phyloP scores from a whole-genome alignment of 169 alveolate genomes.

The Toxoplasma gondii region DNA sequence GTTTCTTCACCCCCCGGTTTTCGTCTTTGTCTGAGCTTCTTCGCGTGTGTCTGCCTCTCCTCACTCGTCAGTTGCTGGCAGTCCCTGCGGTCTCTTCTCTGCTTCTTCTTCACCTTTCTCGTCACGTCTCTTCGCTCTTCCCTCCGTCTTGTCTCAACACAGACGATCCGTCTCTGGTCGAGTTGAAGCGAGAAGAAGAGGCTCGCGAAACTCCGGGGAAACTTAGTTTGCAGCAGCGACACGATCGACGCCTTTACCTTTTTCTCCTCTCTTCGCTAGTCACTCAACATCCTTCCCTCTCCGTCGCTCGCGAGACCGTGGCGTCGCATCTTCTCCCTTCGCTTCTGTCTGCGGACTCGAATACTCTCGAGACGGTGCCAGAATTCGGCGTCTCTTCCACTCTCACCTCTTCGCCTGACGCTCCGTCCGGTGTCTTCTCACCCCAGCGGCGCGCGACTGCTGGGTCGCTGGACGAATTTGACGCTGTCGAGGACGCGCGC shows the following conservation, averaged over 20 bases:
- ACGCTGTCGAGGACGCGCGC: background rate
- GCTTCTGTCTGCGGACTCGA: background rate
- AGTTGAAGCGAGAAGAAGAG: background rate
- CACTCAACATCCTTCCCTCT: background rate
- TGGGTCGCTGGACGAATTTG: background rate
- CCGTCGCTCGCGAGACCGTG: background rate
- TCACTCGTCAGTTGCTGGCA: background rate
- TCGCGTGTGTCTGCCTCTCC: background rate
- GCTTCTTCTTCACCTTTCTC: background rate
- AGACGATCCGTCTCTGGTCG: background rate
- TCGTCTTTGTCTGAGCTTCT: background rate
- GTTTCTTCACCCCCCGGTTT: background rate
- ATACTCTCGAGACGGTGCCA: background rate
- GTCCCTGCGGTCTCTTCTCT: background rate
- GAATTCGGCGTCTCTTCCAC: background rate
- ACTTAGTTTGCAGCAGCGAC: background rate
- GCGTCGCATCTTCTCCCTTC: background rate
- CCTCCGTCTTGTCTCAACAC: background rate
- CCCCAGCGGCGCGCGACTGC: too few species aligned
- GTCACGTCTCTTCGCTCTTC: background rate
- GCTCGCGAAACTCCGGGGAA: background rate
- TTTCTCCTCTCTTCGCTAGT: background rate
- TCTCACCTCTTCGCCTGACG: background rate
- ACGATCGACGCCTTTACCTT: background rate
- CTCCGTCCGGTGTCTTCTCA: too few species aligned